Evolutionary conservation across 2,329 filamentous ascomycete species (phyloP).

Genomic region (Epichloe amarillans): DNA sequence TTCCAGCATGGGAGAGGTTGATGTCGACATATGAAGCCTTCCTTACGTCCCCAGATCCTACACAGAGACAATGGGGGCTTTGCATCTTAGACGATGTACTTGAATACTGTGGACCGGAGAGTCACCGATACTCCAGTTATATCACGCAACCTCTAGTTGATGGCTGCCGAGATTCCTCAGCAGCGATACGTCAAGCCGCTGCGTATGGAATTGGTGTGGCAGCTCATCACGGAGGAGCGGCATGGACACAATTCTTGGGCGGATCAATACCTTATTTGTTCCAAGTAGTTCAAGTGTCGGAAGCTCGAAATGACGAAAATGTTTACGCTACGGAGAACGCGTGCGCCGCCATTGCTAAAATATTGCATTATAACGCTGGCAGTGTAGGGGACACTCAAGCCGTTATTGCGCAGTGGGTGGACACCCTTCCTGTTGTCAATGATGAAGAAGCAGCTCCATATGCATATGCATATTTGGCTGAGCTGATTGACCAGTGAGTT

Average conservation of each 20-base stretch:
- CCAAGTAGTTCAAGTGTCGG: constrained; percentile 65
- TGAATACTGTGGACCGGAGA: constrained; percentile 86
- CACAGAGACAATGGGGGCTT: constrained; percentile 94
- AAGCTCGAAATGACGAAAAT: constrained; percentile 81
- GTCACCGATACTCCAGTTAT: constrained; percentile 71
- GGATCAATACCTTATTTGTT: constrained; percentile 72
- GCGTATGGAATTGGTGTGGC: constrained; percentile 94
- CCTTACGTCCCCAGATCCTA: constrained; percentile 67
- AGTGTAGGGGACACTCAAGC: constrained; percentile 66
- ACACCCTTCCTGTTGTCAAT: constrained; percentile 81
- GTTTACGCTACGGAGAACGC: constrained; percentile 97
- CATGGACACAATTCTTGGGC: constrained; percentile 80
- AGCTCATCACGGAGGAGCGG: constrained; percentile 75
- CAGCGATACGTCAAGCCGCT: constrained; percentile 88
- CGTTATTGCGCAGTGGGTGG: constrained; percentile 73
- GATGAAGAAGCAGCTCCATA: constrained; percentile 97
- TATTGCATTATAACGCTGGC: constrained; percentile 74
- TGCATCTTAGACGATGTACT: constrained; percentile 98
- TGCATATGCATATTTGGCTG: constrained; percentile 81
- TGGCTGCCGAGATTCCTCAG: constrained; percentile 73
- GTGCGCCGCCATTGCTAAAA: constrained; percentile 91
- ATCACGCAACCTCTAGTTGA: constrained; percentile 79
- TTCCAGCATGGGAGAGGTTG: constrained; percentile 77
- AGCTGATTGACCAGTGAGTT: constrained; percentile 92
- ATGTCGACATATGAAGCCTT: constrained; percentile 78